Evolutionary conservation across 192 early-diverging fungal species (phyloP).

Genomic region (Podila horticola): DNA sequence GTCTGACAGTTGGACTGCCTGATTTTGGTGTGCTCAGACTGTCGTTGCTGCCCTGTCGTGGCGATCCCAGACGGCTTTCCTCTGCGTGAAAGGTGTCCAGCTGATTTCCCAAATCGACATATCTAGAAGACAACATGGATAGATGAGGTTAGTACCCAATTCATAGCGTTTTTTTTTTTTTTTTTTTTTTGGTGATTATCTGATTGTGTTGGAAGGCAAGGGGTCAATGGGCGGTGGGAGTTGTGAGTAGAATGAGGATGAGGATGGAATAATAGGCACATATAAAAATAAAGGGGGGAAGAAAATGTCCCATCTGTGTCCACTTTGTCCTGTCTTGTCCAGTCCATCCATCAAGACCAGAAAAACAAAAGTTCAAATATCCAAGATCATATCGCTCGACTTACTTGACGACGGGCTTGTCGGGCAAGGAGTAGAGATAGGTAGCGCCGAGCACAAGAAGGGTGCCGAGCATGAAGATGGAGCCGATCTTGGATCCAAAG

Average conservation of each 20-base stretch:
- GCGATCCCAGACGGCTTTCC: constrained; percentile 46
- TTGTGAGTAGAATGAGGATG: neutral
- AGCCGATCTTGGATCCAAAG: constrained; percentile 78
- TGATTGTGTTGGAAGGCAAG: no score
- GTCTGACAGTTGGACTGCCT: constrained; percentile 19
- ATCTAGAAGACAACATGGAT: constrained; percentile 5
- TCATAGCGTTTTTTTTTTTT: no score
- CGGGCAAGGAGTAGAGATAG: constrained; percentile 74
- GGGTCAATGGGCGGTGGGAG: neutral
- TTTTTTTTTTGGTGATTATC: no score
- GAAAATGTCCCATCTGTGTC: neutral
- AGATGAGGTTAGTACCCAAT: no score
- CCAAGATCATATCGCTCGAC: neutral
- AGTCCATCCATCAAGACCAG: neutral
- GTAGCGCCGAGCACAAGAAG: constrained; percentile 79
- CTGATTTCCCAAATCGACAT: constrained; percentile 48
- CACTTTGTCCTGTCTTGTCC: neutral
- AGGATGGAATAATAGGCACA: no score
- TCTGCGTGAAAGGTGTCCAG: constrained; percentile 50
- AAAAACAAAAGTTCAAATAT: neutral
- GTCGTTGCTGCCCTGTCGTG: constrained; percentile 42
- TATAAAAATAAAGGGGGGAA: neutral
- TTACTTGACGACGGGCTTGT: constrained; percentile 51
- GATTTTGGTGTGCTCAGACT: constrained; percentile 21
- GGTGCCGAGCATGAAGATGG: constrained; percentile 78